Percentiles rank a stretch among this genome's conserved stretches.
Conservation (phyloP, 306 rosid species). For the Fagus sylvatica region DNA sequence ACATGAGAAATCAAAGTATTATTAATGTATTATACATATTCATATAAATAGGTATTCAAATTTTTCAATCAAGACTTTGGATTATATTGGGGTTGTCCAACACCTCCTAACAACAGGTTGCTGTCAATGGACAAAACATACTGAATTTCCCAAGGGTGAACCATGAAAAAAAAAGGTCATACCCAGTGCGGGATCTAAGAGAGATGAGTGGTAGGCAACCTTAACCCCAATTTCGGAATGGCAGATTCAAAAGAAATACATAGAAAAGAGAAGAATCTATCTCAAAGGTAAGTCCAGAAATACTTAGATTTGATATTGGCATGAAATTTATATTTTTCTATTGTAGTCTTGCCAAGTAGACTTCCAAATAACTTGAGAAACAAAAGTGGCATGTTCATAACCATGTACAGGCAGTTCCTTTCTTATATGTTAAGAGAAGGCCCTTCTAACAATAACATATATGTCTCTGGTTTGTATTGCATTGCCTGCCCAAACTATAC, state of each 20-base stretch:
- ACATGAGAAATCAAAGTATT: not conserved
- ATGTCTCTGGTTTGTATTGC: not conserved
- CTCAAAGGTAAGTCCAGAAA: not conserved
- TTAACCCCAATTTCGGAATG: not conserved
- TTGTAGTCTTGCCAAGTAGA: not conserved
- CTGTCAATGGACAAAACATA: not conserved
- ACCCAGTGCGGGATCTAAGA: too few species aligned
- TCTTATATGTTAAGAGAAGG: not conserved
- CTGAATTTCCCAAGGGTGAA: not conserved
- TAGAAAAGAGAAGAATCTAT: not conserved
- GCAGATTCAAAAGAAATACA: not conserved
- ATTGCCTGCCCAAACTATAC: not conserved
- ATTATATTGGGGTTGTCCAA: not conserved
- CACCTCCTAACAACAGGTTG: not conserved
- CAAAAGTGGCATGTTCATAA: not conserved
- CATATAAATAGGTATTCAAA: not conserved
- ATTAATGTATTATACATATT: too few species aligned
- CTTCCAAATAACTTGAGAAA: not conserved
- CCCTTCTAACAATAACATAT: not conserved
- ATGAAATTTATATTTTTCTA: not conserved
- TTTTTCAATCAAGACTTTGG: not conserved
- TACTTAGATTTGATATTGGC: not conserved
- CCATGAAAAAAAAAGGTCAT: not conserved
- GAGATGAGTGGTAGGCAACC: too few species aligned
- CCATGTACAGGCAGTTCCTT: not conserved